These are phyloP conservation scores for Phytophthora melonis DNA, from an alignment of 352 stramenopile genomes.

Conservation along the genomic window DNA sequence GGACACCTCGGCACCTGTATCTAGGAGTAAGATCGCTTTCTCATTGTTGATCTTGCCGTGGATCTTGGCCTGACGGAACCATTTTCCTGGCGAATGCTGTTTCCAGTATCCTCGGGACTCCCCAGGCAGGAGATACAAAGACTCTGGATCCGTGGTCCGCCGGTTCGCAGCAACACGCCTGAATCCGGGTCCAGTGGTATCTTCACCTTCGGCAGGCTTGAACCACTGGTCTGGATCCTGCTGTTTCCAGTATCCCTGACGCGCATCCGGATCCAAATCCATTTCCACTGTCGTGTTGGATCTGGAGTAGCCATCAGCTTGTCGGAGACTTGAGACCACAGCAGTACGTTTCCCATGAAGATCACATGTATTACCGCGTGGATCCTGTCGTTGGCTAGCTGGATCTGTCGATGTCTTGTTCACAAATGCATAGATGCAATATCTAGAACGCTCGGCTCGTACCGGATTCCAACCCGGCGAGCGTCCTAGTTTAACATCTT, in stretches of 20 bases:
- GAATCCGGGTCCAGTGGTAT: not conserved
- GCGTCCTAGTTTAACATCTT: no score
- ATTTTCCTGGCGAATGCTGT: not conserved
- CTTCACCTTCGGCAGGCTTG: not conserved
- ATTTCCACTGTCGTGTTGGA: not conserved
- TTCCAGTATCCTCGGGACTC: not conserved
- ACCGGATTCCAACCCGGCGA: no score
- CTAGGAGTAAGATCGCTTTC: no score
- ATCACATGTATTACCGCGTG: no score
- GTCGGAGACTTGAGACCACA: not conserved
- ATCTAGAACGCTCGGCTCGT: no score
- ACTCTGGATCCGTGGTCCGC: not conserved
- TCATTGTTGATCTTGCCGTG: no score
- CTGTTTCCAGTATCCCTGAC: conserved; percentile 33
- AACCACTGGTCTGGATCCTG: conserved; percentile 1
- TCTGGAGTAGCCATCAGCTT: not conserved
- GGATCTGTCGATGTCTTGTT: no score
- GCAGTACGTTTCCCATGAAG: not conserved
- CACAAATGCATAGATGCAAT: no score
- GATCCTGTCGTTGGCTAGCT: no score
- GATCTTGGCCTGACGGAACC: no score
- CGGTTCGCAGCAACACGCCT: not conserved
- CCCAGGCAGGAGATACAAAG: not conserved
- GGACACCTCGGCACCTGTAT: no score
- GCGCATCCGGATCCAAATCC: conserved; percentile 2